Evolutionary conservation across 202 grass and related monocot genomes (phyloP).

Genomic region (Musa balbisiana): DNA sequence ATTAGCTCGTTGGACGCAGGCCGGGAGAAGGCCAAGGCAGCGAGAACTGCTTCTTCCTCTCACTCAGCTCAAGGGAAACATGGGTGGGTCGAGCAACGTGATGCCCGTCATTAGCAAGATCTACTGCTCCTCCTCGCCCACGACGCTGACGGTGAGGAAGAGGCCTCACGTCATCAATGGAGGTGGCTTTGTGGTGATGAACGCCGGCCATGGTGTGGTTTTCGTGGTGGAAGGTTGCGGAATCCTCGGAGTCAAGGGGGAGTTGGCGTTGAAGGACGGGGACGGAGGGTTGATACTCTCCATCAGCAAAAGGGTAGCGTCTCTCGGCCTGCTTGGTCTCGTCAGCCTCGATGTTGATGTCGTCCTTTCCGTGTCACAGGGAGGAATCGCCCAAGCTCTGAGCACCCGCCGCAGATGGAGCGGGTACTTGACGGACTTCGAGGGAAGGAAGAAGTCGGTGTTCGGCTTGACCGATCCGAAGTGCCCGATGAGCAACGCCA

Average conservation of each 20-base stretch:
- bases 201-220: slow-evolving; percentile 36
- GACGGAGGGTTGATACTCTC: slow-evolving; percentile 59
- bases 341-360: neutral
- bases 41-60: neutral
- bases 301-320: slow-evolving; percentile 72
- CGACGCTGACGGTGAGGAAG: slow-evolving; percentile 53
- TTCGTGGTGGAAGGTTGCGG: slow-evolving; percentile 82
- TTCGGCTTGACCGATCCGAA: slow-evolving; percentile 84
- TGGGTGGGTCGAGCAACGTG: slow-evolving; percentile 33
- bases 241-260: slow-evolving; percentile 63
- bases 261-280: slow-evolving; percentile 57
- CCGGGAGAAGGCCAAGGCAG: neutral
- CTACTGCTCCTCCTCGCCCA: slow-evolving; percentile 50
- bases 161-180: slow-evolving; percentile 60
- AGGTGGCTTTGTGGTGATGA: slow-evolving; percentile 71
- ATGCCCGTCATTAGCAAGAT: slow-evolving; percentile 76
- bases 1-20: neutral
- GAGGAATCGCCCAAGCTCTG: slow-evolving; percentile 73
- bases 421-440: slow-evolving; percentile 58
- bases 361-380: slow-evolving; percentile 19
- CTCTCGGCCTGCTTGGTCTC: too few species aligned
- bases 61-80: neutral
- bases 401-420: slow-evolving; percentile 67
- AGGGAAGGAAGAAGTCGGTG: slow-evolving; percentile 49
- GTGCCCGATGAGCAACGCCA: slow-evolving; percentile 36